Evolutionary conservation across 108 stramenopile species (phyloP), one percentile per base, ranked within the genome.

Genomic region (Cylindrotheca fusiformis): DNA sequence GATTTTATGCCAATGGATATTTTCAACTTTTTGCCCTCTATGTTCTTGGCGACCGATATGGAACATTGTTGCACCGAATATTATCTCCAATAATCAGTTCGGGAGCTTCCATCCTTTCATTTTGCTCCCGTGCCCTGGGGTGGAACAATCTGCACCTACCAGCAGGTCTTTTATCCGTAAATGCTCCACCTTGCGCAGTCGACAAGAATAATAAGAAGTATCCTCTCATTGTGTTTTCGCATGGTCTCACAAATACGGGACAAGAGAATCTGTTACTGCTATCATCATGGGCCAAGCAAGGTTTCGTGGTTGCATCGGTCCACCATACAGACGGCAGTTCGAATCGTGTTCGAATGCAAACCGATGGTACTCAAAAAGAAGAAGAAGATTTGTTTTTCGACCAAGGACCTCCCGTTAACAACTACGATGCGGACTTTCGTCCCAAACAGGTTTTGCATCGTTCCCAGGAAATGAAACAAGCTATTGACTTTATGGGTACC

Each of bases 291-390:
- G 83, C 83, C 22, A 69, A 72, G 62, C 61, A 69, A 19, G 83
- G 83, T 19, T 72, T 66, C 52, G 70, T 84, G 25, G 83, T 84
- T 8, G 76, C 65, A 3, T 59, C 48, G 28, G 65, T 84, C 14
- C 79, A 80, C 56, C 83, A 84, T 69, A 63, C 77, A 2, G 83
- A 84, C 56, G 83, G 83, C 12, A 78, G 77, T 59, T 76, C 74
- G 12, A 67, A 57, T 23, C 66, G 77, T 32, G 83, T 80, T 0
- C 44, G 72, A 1, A 68, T 63, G 14, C 51, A 52, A 22, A 41
- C 6, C 14, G 36, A 6, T 10, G 36, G 10, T 10, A 14, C 36
- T 10, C 10, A 6, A 41, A 14, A 6, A 10, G 36, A 6, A 41
- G 36, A 6, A 41, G 36, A 6, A 41, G 36, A 41, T 41, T 6